Percentiles rank a stretch among this genome's conserved stretches.
phyloP scores from a whole-genome alignment of 495 filamentous ascomycete species.

The Pseudoneurospora amorphoporcata region DNA sequence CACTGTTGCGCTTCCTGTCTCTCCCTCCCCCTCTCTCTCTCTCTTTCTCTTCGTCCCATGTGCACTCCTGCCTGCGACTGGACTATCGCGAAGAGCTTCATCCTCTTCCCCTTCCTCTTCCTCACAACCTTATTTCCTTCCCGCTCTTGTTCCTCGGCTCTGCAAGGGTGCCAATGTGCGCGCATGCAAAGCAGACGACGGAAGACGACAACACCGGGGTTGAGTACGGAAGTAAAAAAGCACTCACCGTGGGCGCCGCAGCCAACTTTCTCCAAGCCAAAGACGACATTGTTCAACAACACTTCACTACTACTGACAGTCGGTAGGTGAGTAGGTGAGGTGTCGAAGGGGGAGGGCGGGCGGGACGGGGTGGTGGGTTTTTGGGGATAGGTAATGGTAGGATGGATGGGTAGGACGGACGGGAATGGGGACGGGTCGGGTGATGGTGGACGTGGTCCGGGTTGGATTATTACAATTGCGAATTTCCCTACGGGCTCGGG shows the following conservation, averaged over 20 bases:
- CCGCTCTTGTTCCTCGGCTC: conserved; percentile 10
- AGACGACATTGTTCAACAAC: conserved; percentile 37
- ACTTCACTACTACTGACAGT: background rate
- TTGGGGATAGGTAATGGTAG: conserved; percentile 1
- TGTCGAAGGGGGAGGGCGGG: conserved; percentile 9
- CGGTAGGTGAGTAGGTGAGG: conserved; percentile 1
- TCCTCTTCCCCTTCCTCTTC: background rate
- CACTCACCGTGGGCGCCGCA: conserved; percentile 34
- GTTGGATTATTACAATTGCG: background rate
- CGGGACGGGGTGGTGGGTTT: conserved; percentile 13
- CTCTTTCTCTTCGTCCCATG: background rate
- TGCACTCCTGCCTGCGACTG: background rate
- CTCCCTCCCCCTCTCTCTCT: background rate
- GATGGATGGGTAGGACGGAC: background rate
- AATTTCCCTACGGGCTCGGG: background rate
- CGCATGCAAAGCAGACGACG: background rate
- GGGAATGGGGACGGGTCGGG: background rate
- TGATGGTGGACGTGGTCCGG: background rate
- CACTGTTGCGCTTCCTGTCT: background rate
- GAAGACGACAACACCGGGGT: background rate
- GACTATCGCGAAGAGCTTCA: background rate
- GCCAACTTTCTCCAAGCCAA: conserved; percentile 41
- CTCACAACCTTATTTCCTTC: background rate
- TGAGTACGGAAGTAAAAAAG: background rate
- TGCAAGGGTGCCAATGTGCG: conserved; percentile 2